A percentile compares a stretch with the other conserved stretches of the same genome.
These are phyloP conservation scores for Colletotrichum falcatum DNA, from an alignment of 2,329 filamentous ascomycete species.

Conservation along the genomic window DNA sequence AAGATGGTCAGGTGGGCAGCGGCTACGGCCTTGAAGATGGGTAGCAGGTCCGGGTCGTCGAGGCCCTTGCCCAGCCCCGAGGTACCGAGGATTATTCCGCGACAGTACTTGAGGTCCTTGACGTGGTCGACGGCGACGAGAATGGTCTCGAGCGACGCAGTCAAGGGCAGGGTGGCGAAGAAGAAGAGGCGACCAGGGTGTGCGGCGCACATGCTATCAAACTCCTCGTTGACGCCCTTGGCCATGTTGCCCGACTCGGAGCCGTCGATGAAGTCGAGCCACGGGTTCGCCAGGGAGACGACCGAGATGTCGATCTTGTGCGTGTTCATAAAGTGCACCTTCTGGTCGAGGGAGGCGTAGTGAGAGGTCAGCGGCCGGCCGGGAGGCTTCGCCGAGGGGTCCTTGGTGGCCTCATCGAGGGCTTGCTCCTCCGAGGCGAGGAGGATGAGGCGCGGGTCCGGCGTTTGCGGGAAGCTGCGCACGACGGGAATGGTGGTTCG, in stretches of 20 bases:
- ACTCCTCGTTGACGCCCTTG: slow-evolving; percentile 79
- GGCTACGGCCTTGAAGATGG: slow-evolving; percentile 78
- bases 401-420: slow-evolving; percentile 63
- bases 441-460: slow-evolving; percentile 74
- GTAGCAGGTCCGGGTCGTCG: slow-evolving; percentile 80
- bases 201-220: slow-evolving; percentile 76
- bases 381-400: slow-evolving; percentile 68
- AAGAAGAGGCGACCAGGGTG: slow-evolving; percentile 80
- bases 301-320: slow-evolving; percentile 87
- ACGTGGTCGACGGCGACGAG: slow-evolving; percentile 75
- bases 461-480: slow-evolving; percentile 68
- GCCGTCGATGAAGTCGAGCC: slow-evolving; percentile 84
- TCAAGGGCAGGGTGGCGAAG: slow-evolving; percentile 85
- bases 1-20: slow-evolving; percentile 77
- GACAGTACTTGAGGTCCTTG: slow-evolving; percentile 71
- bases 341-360: slow-evolving; percentile 83
- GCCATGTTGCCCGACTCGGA: slow-evolving; percentile 74
- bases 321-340: slow-evolving; percentile 87
- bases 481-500: slow-evolving; percentile 77
- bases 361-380: slow-evolving; percentile 86
- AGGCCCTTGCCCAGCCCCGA: slow-evolving; percentile 83
- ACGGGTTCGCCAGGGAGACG: slow-evolving; percentile 91
- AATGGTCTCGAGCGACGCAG: slow-evolving; percentile 71
- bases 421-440: slow-evolving; percentile 63
- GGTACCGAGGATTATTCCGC: slow-evolving; percentile 91